Conservation (phyloP, 805 yeast genomes). For the Pichia nanzhaoensis region DNA sequence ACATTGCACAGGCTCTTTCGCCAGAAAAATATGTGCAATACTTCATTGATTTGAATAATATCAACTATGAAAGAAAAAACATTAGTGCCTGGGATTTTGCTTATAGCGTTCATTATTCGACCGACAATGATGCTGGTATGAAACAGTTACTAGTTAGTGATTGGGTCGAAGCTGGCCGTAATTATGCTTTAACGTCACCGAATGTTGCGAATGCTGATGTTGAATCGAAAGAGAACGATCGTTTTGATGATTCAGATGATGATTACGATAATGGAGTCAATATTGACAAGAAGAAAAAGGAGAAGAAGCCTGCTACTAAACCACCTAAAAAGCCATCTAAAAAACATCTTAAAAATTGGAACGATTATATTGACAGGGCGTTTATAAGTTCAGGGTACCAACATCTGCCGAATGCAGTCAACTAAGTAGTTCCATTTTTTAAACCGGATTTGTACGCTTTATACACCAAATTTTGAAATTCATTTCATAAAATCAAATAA, state of each 20-base stretch:
- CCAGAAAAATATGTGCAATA: constrained; percentile 72
- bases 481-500: too few relatives aligned
- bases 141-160: constrained; percentile 50
- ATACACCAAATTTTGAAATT: too few relatives aligned
- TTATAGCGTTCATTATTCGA: constrained; percentile 62
- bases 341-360: constrained; percentile 32
- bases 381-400: constrained; percentile 64
- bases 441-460: too few relatives aligned
- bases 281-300: neutral
- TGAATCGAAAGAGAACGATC: constrained; percentile 1
- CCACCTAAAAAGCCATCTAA: too few relatives aligned
- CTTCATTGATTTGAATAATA: constrained; percentile 49
- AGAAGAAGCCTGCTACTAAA: neutral
- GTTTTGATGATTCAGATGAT: too few relatives aligned
- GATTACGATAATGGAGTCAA: constrained; percentile 7
- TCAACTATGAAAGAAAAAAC: constrained; percentile 28
- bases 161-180: constrained; percentile 54
- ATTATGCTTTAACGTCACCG: constrained; percentile 38
- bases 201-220: constrained; percentile 12
- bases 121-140: constrained; percentile 54
- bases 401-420: constrained; percentile 24
- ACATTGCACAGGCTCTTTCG: constrained; percentile 59
- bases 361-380: constrained; percentile 46
- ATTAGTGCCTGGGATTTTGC: constrained; percentile 38
- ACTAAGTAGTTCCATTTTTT: too few relatives aligned